Conservation (phyloP, 2,329 filamentous ascomycete species). For the Cercospora zeae-maydis region DNA sequence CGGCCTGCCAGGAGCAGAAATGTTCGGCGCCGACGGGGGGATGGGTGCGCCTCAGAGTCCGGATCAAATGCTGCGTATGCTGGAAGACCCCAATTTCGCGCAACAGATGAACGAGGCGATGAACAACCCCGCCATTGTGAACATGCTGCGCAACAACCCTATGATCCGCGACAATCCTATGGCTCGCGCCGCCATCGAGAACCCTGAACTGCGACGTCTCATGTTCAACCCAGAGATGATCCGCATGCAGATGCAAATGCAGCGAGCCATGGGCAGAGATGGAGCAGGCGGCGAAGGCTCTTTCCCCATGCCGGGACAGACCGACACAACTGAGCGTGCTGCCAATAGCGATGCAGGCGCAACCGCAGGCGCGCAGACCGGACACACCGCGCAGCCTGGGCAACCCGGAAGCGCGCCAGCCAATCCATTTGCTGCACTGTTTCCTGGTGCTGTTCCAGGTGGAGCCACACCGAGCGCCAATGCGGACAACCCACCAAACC, state of each 20-base stretch:
- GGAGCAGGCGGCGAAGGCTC: conserved; percentile 47
- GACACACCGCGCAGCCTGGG: conserved; percentile 14
- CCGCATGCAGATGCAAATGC: conserved; percentile 77
- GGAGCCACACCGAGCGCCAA: conserved; percentile 31
- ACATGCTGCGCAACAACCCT: conserved; percentile 63
- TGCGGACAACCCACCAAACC: conserved; percentile 51
- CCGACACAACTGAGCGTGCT: conserved; percentile 67
- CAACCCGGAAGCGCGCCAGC: conserved; percentile 31
- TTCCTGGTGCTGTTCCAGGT: conserved; percentile 39
- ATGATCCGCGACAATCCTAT: conserved; percentile 88
- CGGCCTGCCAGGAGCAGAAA: conserved; percentile 77
- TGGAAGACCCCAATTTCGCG: conserved; percentile 82
- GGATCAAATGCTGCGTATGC: conserved; percentile 77
- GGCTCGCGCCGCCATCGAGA: conserved; percentile 81
- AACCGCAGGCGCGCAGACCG: conserved; percentile 30
- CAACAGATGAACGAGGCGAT: conserved; percentile 91
- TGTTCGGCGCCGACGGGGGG: conserved; percentile 91
- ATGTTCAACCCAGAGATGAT: conserved; percentile 87
- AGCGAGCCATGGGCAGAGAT: conserved; percentile 60
- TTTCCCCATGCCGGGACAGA: conserved; percentile 89
- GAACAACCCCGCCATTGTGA: conserved; percentile 89
- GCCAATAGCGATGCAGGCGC: conserved; percentile 27
- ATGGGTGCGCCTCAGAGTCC: conserved; percentile 85
- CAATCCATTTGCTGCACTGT: conserved; percentile 62
- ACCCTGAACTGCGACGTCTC: conserved; percentile 84